A percentile compares a stretch with the other conserved stretches of the same genome.
phyloP scores from a whole-genome alignment of 768 basidiomycete genomes.

The Kwoniella dendrophila region DNA sequence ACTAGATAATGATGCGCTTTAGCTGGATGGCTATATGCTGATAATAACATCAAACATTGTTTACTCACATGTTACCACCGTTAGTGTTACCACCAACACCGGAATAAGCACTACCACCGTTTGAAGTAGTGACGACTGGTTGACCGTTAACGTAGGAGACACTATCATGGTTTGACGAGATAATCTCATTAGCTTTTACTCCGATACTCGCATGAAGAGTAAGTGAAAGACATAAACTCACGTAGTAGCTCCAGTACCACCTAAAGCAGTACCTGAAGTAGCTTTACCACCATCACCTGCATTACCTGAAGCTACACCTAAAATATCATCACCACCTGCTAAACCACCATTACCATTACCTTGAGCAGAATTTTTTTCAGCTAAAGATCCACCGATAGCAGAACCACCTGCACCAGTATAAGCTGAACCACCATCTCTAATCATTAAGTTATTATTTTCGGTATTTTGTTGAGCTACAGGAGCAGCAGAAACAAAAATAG shows the following conservation, averaged over 20 bases:
- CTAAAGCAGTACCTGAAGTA: slow-evolving; percentile 36
- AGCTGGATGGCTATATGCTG: neutral
- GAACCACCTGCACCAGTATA: slow-evolving; percentile 47
- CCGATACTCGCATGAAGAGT: neutral
- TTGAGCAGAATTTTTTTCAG: slow-evolving; percentile 29
- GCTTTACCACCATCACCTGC: slow-evolving; percentile 47
- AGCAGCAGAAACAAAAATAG: slow-evolving; percentile 31
- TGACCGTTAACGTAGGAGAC: slow-evolving; percentile 25
- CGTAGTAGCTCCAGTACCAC: slow-evolving; percentile 29
- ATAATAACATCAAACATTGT: neutral
- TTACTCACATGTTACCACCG: slow-evolving; percentile 41
- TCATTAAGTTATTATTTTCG: neutral
- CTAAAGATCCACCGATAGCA: slow-evolving; percentile 33
- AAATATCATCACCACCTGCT: slow-evolving; percentile 16
- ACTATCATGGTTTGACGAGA: neutral
- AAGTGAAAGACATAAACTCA: slow-evolving; percentile 5
- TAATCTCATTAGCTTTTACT: no score
- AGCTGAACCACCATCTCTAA: slow-evolving; percentile 37
- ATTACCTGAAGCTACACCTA: slow-evolving; percentile 33
- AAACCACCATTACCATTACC: slow-evolving; percentile 2
- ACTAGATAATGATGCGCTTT: slow-evolving; percentile 8
- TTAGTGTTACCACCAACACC: slow-evolving; percentile 47
- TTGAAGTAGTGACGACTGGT: slow-evolving; percentile 24
- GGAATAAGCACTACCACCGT: slow-evolving; percentile 43
- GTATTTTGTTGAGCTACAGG: slow-evolving; percentile 15